These are phyloP conservation scores for Musa beccarii DNA, from an alignment of 176 grass and related monocot species.

Conservation along the genomic window DNA sequence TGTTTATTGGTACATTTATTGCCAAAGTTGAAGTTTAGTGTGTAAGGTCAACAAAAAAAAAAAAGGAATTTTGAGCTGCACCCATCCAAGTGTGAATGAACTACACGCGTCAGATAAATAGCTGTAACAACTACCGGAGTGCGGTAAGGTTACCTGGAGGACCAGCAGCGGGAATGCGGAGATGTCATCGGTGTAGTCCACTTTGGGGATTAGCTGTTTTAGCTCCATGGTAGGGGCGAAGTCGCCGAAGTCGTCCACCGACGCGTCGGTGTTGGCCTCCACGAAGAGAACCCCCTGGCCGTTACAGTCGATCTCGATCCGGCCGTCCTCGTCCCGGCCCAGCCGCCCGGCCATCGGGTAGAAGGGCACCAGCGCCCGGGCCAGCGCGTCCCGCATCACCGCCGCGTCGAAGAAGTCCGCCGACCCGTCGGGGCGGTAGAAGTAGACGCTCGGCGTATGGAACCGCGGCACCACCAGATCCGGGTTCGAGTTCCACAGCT, in stretches of 20 bases:
- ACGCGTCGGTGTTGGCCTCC: slow-evolving; percentile 41
- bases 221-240: slow-evolving; percentile 85
- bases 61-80: too few relatives aligned
- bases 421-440: slow-evolving; percentile 31
- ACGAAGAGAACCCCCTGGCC: slow-evolving; percentile 77
- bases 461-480: slow-evolving; percentile 76
- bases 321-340: slow-evolving; percentile 57
- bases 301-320: slow-evolving; percentile 75
- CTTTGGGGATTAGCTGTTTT: slow-evolving; percentile 59
- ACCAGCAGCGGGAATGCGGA: slow-evolving; percentile 68
- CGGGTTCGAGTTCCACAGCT: slow-evolving; percentile 80
- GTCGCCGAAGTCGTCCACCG: slow-evolving; percentile 63
- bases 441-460: slow-evolving; percentile 86
- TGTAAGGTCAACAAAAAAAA: too few relatives aligned
- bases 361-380: slow-evolving; percentile 53
- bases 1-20: too few relatives aligned
- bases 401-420: slow-evolving; percentile 53
- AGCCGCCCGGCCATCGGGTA: slow-evolving; percentile 84
- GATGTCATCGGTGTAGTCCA: slow-evolving; percentile 71
- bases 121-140: too few relatives aligned
- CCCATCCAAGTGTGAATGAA: too few relatives aligned
- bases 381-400: slow-evolving; percentile 44
- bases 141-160: slow-evolving; percentile 43
- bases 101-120: too few relatives aligned
- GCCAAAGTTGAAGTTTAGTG: too few relatives aligned